phyloP scores from a whole-genome alignment of 495 filamentous ascomycete genomes.

The Neurospora sp. region DNA sequence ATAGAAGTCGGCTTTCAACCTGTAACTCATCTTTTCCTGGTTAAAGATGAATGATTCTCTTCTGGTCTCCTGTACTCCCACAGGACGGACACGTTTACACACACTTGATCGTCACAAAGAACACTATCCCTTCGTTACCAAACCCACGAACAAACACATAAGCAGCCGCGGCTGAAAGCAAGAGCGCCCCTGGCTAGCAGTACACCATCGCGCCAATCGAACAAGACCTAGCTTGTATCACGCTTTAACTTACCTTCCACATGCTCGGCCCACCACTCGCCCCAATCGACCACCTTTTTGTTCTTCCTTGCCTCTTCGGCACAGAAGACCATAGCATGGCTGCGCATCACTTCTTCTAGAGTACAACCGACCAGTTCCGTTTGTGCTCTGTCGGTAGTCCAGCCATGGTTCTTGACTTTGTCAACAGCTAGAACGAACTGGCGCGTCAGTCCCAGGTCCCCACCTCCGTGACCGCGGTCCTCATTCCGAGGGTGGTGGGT shows the following conservation, averaged over 20 bases:
- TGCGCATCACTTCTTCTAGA: constrained; percentile 73
- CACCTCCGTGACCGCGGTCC: constrained; percentile 67
- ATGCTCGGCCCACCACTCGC: constrained; percentile 63
- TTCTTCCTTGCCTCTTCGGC: constrained; percentile 74
- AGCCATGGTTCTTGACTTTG: constrained; percentile 60
- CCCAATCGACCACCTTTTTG: constrained; percentile 64
- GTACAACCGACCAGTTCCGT: constrained; percentile 64
- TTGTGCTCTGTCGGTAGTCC: constrained; percentile 65
- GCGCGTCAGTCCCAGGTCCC: constrained; percentile 70
- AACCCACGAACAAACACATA: background rate
- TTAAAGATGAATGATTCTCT: background rate
- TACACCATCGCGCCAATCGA: background rate
- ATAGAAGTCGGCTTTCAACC: background rate
- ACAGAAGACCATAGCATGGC: constrained; percentile 89
- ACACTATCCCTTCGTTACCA: background rate
- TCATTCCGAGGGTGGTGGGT: constrained; percentile 43
- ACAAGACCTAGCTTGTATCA: background rate
- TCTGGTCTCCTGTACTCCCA: background rate
- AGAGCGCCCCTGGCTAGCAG: background rate
- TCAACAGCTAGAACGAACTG: constrained; percentile 76
- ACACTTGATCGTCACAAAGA: background rate
- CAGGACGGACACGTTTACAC: background rate
- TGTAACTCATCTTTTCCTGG: background rate
- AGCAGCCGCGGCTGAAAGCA: background rate
- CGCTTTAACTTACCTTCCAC: constrained; percentile 22